These are phyloP conservation scores for Yamadazyma spencermartinsiae DNA, from an alignment of 1,139 yeast species.

Conservation along the genomic window DNA sequence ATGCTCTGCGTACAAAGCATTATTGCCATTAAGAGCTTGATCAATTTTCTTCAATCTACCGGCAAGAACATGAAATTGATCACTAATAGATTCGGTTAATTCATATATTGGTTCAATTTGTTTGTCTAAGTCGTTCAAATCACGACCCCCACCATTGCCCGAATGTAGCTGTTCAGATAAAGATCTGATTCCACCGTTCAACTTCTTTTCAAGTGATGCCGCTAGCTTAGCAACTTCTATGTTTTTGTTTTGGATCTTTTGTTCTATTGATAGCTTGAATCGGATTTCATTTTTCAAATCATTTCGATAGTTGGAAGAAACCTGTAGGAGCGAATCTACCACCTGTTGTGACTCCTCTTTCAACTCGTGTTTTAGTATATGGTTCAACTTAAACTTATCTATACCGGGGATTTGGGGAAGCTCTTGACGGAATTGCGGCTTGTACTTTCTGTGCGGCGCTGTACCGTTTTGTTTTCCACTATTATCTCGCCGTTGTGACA, in stretches of 20 bases:
- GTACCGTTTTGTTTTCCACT: too few relatives aligned
- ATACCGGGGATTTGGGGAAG: conserved; percentile 29
- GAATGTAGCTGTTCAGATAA: conserved; percentile 16
- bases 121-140: conserved; percentile 12
- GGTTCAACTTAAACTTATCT: conserved; percentile 39
- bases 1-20: not conserved
- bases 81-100: conserved; percentile 14
- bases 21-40: not conserved
- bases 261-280: conserved; percentile 36
- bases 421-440: conserved; percentile 3
- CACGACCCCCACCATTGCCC: conserved; percentile 4
- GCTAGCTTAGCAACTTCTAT: conserved; percentile 32
- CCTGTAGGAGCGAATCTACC: conserved; percentile 31
- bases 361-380: conserved; percentile 34
- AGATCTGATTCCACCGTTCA: conserved; percentile 21
- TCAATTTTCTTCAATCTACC: conserved; percentile 9
- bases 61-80: conserved; percentile 14
- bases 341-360: conserved; percentile 35
- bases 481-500: too few relatives aligned
- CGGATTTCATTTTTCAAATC: conserved; percentile 43
- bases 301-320: conserved; percentile 36
- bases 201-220: conserved; percentile 21
- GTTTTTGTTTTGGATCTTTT: conserved; percentile 38
- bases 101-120: conserved; percentile 19
- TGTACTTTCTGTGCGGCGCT: not conserved